A percentile compares a stretch with the other conserved stretches of the same genome.
phyloP scores from a whole-genome alignment of 129 eudicot genomes.

The Tagetes erecta region DNA sequence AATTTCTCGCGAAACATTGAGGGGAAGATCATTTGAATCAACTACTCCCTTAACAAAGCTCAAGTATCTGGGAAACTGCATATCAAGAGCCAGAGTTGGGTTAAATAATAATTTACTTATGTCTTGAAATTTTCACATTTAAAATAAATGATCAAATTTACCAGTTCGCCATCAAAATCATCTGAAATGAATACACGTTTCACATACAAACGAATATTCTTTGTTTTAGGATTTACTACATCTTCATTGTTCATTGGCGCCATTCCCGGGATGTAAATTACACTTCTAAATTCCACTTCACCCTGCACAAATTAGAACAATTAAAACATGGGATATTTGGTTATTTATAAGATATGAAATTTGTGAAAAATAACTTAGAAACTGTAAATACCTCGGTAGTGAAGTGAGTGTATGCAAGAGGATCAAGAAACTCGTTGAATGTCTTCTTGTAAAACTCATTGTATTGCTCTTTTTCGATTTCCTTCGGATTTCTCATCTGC shows the following conservation, averaged over 20 bases:
- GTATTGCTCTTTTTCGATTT: slow-evolving; percentile 79
- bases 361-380: background rate
- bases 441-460: slow-evolving; percentile 89
- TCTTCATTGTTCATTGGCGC: slow-evolving; percentile 95
- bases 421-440: slow-evolving; percentile 85
- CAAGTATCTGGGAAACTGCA: slow-evolving; percentile 93
- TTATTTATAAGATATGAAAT: background rate
- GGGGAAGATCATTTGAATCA: slow-evolving; percentile 88
- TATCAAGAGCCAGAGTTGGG: slow-evolving; percentile 18
- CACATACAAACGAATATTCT: slow-evolving; percentile 88
- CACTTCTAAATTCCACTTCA: slow-evolving; percentile 92
- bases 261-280: slow-evolving; percentile 91
- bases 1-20: slow-evolving; percentile 86
- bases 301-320: slow-evolving; percentile 50
- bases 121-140: background rate
- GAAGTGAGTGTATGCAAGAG: slow-evolving; percentile 77
- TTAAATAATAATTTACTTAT: background rate
- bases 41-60: slow-evolving; percentile 84
- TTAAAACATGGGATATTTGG: background rate
- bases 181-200: slow-evolving; percentile 97
- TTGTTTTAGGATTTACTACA: slow-evolving; percentile 81
- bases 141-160: slow-evolving; percentile 26
- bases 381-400: slow-evolving; percentile 71
- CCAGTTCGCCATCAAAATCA: slow-evolving; percentile 99
- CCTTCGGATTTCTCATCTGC: slow-evolving; percentile 89